Base-by-base conservation (phyloP, 495 filamentous ascomycete species). In the Lasiosphaeris hirsuta region DNA sequence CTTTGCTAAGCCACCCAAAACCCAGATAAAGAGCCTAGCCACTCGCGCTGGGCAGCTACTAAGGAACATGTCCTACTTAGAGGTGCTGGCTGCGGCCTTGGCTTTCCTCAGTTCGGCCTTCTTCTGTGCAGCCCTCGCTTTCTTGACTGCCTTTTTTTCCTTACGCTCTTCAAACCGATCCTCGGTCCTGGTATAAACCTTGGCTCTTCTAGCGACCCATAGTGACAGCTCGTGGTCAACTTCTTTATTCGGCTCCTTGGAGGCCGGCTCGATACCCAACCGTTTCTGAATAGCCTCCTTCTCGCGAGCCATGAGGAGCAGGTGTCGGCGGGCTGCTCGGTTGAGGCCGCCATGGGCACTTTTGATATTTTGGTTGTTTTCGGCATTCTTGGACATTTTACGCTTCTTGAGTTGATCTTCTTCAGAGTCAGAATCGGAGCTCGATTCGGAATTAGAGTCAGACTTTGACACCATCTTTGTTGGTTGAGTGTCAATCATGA, bases 261-360 rank as follows among this genome's bases (percentile, higher is more conserved):
- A 59, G 10, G 44, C 67, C 1, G 40, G 48, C 7, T 52, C n/a
- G 2, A 68, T 43, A 13, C 63, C 62, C 1, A 62, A 19, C 11
- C 47, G 37, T 43, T 63, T 58, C 37, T 53, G 58, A 61, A 69
- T 56, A 9, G 13, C 34, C 52, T 58, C 50, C 35, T 60, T 59
- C 34, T 65, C 59, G 18, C 17, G 23, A 18, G 63, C 67, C 34
- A 73, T 69, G 30, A 69, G 40, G n/a, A 23, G 38, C 45, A 63
- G 38, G 5, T 64, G 65, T 14, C 71, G 62, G 8, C 69, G 67
- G 5, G 48, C 63, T 17, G 15, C 7, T 9, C 68, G 58, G 56
- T 64, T 68, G 15, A 61, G 56, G 0, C 51, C 63, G 7, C 36
- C 56, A 7, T 51, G 55, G 6, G 49, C 30, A 11, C 50, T 5